These are phyloP conservation scores for Dothideomycetes sp. DNA, from an alignment of 2,329 filamentous ascomycete genomes.

Conservation along the genomic window DNA sequence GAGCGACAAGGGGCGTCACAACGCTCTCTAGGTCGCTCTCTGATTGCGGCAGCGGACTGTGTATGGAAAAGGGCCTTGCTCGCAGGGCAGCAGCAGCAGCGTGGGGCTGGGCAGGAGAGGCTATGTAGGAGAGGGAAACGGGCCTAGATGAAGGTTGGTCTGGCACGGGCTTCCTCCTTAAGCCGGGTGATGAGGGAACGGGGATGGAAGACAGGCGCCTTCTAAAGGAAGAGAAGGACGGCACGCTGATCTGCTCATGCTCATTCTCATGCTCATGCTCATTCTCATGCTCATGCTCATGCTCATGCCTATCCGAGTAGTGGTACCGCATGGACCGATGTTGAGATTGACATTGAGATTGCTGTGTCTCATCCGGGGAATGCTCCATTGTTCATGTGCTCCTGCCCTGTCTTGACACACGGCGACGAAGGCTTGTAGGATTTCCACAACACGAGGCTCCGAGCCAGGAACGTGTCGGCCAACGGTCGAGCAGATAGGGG, in stretches of 20 bases:
- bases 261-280: neutral
- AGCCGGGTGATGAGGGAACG: conserved; percentile 31
- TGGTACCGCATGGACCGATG: conserved; percentile 1
- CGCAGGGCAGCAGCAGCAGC: conserved; percentile 19
- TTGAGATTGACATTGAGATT: conserved; percentile 11
- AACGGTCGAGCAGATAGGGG: conserved; percentile 9
- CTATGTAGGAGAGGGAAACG: conserved; percentile 35
- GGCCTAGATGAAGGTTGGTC: conserved; percentile 40
- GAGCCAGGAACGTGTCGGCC: conserved; percentile 5
- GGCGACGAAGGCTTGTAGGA: neutral
- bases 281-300: neutral
- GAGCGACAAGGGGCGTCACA: conserved; percentile 27
- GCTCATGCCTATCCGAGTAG: neutral
- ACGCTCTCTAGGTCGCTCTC: conserved; percentile 22
- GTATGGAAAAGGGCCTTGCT: conserved; percentile 25
- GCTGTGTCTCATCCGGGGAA: conserved; percentile 10
- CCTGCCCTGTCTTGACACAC: neutral
- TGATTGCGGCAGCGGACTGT: conserved; percentile 23
- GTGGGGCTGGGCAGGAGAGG: conserved; percentile 26
- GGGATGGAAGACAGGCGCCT: conserved; percentile 34
- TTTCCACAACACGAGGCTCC: conserved; percentile 1
- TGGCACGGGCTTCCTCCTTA: conserved; percentile 48
- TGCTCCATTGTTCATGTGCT: conserved; percentile 11
- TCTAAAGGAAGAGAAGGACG: conserved; percentile 37
- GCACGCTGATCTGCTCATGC: conserved; percentile 19